Base-by-base conservation (phyloP, 805 yeast genomes). In the Lipomyces mesembrius region DNA sequence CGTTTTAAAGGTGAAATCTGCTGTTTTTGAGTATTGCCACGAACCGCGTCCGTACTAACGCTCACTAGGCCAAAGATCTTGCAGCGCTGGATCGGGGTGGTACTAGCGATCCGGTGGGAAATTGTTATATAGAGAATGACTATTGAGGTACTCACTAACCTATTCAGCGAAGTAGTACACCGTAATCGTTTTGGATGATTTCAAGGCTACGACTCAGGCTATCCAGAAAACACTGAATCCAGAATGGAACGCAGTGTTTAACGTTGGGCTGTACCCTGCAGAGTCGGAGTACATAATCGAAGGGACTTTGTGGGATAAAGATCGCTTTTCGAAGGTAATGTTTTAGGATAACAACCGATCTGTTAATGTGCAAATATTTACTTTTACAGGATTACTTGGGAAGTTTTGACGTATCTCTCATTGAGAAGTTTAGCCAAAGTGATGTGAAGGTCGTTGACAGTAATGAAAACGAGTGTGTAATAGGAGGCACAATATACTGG, bases 181-280 rank as follows among this genome's bases (percentile, higher is more conserved):
- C 12, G 76, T 71, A 3, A 60, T 75, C 11, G 43, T 72, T 17
- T 69, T 73, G 14, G 74, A 74, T 56, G 76, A 72, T 29, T 76
- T 67, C 60, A 71, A 76, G 27, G 73, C 65, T 52, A 71, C 77
- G 12, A 76, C 89, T 82, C 77, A 87, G 90, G 11, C 86, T 83
- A 84, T 84, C 63, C 80, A 86, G 66, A 88, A 88, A 78, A 89
- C 90, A 0, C 79, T 90, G 71, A 81, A 85, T 64, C 97, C 97
- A 20, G 83, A 82, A 11, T 92, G 95, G 93, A 88, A 91, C 75
- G 95, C 91, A 73, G 77, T 79, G 7, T 80, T 85, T 29, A 82
- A 81, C 3, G 77, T 91, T 71, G 87, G 90, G 3, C 39, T 77
- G 34, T 65, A 35, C 39, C 62, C 65, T 17, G 54, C 46, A 9